These are phyloP conservation scores for Penicillium subrubescens DNA, from an alignment of 495 filamentous ascomycete species.

Conservation along the genomic window DNA sequence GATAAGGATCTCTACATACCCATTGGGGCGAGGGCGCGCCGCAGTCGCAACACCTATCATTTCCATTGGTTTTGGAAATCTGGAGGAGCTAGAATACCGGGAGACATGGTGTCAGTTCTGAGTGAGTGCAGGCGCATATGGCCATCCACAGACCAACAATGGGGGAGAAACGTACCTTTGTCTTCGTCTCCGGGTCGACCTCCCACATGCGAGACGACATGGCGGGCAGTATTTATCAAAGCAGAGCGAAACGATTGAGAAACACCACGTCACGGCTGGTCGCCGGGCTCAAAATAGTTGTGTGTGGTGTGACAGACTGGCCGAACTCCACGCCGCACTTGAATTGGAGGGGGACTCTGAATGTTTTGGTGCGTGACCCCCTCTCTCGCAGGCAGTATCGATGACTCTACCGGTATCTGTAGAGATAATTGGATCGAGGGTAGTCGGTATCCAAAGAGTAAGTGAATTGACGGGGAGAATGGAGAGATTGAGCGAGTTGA, in stretches of 20 bases:
- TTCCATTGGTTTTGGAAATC: conserved; percentile 84
- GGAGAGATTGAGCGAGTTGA: neutral
- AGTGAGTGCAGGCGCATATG: conserved; percentile 4
- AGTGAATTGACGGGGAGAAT: conserved; percentile 11
- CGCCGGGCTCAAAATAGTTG: neutral
- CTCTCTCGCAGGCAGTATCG: conserved; percentile 4
- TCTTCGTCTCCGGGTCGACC: conserved; percentile 92
- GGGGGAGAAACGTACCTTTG: conserved; percentile 64
- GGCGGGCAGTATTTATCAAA: conserved; percentile 15
- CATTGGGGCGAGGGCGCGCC: conserved; percentile 94
- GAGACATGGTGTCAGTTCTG: conserved; percentile 16
- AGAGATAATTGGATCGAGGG: neutral
- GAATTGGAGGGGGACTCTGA: conserved; percentile 2
- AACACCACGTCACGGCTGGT: neutral
- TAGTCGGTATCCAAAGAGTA: neutral
- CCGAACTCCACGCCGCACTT: conserved; percentile 14
- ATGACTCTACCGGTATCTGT: conserved; percentile 6
- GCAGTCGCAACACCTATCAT: conserved; percentile 92
- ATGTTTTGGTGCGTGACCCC: conserved; percentile 16
- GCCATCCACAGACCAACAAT: neutral
- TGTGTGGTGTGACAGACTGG: neutral
- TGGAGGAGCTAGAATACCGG: conserved; percentile 65
- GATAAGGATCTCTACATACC: conserved; percentile 40
- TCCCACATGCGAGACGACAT: conserved; percentile 85
- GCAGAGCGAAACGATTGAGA: conserved; percentile 7